Percentiles rank a stretch among this genome's conserved stretches.
Evolutionary conservation across 257 asterid genomes (phyloP).

Genomic region (Anisodus acutangulus): DNA sequence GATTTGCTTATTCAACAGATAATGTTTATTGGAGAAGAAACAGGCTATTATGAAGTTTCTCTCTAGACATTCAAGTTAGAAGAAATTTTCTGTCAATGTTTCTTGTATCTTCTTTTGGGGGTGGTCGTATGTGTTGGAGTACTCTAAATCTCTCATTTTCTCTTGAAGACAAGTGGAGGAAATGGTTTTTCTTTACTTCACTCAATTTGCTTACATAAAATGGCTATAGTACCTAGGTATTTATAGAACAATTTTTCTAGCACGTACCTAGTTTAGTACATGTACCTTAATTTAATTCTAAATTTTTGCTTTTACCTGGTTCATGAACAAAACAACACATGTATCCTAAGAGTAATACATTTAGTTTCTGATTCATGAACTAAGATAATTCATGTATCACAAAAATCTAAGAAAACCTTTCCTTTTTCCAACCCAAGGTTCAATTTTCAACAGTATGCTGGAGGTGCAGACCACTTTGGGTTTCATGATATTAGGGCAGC

Average conservation of each 20-base stretch:
- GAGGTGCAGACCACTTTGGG: background rate
- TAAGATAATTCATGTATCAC: background rate
- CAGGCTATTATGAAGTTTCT: background rate
- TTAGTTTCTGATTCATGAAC: background rate
- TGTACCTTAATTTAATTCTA: background rate
- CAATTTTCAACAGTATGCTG: background rate
- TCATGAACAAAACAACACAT: background rate
- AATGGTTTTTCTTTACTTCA: background rate
- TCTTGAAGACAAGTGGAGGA: background rate
- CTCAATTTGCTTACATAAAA: background rate
- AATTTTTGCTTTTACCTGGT: background rate
- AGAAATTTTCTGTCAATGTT: background rate
- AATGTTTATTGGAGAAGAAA: background rate
- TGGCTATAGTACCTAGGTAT: background rate
- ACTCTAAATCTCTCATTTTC: background rate
- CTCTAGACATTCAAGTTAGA: conserved; percentile 16
- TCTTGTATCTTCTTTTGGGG: conserved; percentile 6
- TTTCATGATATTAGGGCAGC: background rate
- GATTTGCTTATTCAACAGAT: background rate
- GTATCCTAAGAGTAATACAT: background rate
- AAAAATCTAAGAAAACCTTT: background rate
- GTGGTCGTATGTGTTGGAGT: background rate
- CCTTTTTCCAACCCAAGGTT: background rate
- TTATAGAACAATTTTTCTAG: conserved; percentile 1
- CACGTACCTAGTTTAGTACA: background rate